Base-by-base conservation (phyloP, 495 filamentous ascomycete genomes). In the Aspergillus ostianus region DNA sequence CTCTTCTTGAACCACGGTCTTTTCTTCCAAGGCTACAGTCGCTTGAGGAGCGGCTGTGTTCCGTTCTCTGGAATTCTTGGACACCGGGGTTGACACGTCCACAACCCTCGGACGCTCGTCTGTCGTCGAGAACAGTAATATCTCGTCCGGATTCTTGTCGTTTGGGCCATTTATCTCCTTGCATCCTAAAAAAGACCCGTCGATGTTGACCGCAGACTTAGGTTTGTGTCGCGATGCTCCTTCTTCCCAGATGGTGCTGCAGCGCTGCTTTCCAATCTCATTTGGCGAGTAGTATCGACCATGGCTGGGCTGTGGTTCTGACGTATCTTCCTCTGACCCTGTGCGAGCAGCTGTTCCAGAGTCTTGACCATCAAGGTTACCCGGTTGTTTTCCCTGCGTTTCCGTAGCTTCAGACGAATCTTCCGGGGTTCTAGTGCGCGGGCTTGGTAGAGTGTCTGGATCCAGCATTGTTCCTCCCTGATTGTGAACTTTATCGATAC, bases 131-230 rank as follows among this genome's bases (percentile, higher is more conserved):
- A 80, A 77, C 6, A 71, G 64, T 18, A 75, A 62, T 30, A 77
- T 75, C 30, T 77, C 75, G 71, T 78, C 76, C 19, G 74, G 74
- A 53, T 76, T 77, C 53, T 70, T 75, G 50, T 67, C 64, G 46
- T 62, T 56, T 12, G 71, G 66, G 13, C 69, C 68, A 56, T 73
- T 72, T 56, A 78, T 77, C 51, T 76, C 74, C 66, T 72, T 75
- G 71, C 76, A 78, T 13, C 74, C 76, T 73, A 79, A 76, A 73
- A 79, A 79, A 73, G 74, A 78, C 15, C 76, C 77, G 27, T 78
- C 76, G 0, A 61, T 57, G 29, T 66, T 71, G 6, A 68, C 45
- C 66, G 69, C 20, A 67, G 65, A 44, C 66, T 74, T 18, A 58
- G 36, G 56, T 71, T 70, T 41, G 36, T 41, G 36, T 10, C 36